phyloP scores from a whole-genome alignment of 2,329 filamentous ascomycete genomes.

The Parastagonospora nodorum region DNA sequence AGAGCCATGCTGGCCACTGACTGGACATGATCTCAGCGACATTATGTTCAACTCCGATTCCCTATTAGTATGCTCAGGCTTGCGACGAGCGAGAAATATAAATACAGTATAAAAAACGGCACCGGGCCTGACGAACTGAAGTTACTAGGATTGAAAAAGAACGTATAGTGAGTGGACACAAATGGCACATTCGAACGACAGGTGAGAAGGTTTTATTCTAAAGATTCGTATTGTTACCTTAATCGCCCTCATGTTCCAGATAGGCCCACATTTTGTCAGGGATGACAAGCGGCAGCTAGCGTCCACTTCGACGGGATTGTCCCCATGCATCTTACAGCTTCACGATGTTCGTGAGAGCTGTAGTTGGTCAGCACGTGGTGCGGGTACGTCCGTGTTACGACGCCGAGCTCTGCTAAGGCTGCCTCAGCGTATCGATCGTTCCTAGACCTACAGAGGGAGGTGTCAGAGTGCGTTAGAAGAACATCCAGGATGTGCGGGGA shows the following conservation, averaged over 20 bases:
- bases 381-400: background rate
- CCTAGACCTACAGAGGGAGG: background rate
- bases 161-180: background rate
- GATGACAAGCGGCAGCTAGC: conserved; percentile 1
- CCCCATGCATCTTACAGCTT: background rate
- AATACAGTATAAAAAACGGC: background rate
- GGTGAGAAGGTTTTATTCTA: conserved; percentile 2
- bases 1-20: conserved; percentile 13
- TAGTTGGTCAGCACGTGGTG: background rate
- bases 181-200: conserved; percentile 1
- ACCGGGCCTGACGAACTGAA: background rate
- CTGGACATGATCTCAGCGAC: conserved; percentile 16
- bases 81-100: conserved; percentile 12
- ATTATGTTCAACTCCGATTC: conserved; percentile 5
- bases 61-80: background rate
- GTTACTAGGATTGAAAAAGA: background rate
- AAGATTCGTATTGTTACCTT: background rate
- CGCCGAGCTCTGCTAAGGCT: background rate
- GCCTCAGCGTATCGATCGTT: background rate
- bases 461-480: conserved; percentile 4
- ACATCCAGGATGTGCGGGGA: conserved; percentile 4
- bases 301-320: background rate
- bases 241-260: conserved; percentile 1
- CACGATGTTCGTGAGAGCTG: background rate
- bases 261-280: conserved; percentile 6